phyloP scores from a whole-genome alignment of 306 rosid species.

The Adenanthera pavonina region DNA sequence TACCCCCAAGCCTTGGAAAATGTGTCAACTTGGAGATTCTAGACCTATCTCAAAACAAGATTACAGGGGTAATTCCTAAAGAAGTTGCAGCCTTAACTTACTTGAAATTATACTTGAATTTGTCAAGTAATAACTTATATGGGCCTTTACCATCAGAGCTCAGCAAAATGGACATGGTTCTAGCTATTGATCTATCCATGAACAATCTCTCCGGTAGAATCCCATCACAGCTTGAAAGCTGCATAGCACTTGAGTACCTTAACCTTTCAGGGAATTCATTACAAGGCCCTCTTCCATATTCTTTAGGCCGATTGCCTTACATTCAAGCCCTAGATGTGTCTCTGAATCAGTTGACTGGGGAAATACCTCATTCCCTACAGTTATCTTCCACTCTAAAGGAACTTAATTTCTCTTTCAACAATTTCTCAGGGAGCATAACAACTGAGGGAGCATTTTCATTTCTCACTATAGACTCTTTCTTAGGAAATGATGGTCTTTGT shows the following conservation, averaged over 20 bases:
- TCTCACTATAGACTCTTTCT: constrained; percentile 67
- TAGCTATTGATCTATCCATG: constrained; percentile 77
- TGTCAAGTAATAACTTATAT: constrained; percentile 67
- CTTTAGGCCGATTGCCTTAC: constrained; percentile 73
- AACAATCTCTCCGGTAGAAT: constrained; percentile 74
- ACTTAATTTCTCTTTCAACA: constrained; percentile 84
- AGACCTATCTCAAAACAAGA: constrained; percentile 79
- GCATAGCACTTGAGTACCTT: constrained; percentile 81
- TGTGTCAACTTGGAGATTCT: constrained; percentile 83
- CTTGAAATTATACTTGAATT: constrained; percentile 82
- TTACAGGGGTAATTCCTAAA: constrained; percentile 70
- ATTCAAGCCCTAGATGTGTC: constrained; percentile 73
- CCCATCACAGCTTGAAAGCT: constrained; percentile 81
- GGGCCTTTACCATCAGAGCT: constrained; percentile 80
- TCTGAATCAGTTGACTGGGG: constrained; percentile 66
- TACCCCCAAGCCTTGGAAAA: constrained; percentile 78
- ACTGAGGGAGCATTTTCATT: constrained; percentile 68
- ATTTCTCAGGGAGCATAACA: constrained; percentile 70
- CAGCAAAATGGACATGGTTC: constrained; percentile 95
- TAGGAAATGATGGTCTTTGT: constrained; percentile 67
- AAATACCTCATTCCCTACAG: constrained; percentile 65
- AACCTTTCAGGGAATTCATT: constrained; percentile 73
- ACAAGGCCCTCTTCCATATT: constrained; percentile 71
- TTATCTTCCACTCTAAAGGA: constrained; percentile 64
- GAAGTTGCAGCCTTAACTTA: constrained; percentile 87